Evolutionary conservation across 768 basidiomycete species (phyloP).

Genomic region (Kwoniella dejecticola): DNA sequence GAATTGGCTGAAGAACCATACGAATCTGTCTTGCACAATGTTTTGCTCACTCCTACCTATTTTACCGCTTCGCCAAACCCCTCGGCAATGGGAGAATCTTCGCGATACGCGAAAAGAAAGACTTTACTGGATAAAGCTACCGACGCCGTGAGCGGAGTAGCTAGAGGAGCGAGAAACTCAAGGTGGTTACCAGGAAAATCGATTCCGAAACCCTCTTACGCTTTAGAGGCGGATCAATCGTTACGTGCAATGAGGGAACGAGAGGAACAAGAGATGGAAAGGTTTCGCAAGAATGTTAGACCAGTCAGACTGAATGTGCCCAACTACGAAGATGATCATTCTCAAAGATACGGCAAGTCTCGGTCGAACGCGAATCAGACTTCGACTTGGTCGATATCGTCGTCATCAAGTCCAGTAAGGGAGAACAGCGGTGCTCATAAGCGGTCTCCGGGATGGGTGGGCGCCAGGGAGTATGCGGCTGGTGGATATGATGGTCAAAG

Average conservation of each 20-base stretch:
- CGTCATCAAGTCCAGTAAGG: constrained; percentile 12
- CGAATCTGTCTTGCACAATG: constrained; percentile 47
- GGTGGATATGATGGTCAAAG: constrained; percentile 11
- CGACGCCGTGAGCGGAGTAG: constrained; percentile 12
- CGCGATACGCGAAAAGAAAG: constrained; percentile 7
- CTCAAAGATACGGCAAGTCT: constrained; percentile 2
- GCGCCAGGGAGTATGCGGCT: constrained; percentile 20
- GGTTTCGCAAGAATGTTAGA: constrained; percentile 26
- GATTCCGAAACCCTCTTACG: constrained; percentile 24
- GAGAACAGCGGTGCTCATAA: constrained; percentile 7
- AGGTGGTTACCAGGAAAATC: constrained; percentile 24
- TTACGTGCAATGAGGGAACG: constrained; percentile 30
- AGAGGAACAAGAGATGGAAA: constrained; percentile 40
- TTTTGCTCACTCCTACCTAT: constrained; percentile 47
- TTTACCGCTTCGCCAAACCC: constrained; percentile 27
- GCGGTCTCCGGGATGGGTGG: constrained; percentile 31
- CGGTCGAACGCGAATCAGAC: not conserved
- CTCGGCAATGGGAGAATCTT: constrained; percentile 9
- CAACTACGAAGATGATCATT: constrained; percentile 16
- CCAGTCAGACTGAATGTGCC: constrained; percentile 18
- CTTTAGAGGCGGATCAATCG: constrained; percentile 16
- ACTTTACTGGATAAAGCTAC: constrained; percentile 34
- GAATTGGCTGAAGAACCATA: constrained; percentile 15
- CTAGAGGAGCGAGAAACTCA: constrained; percentile 15
- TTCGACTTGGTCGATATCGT: constrained; percentile 16